Base-by-base conservation (phyloP, 2,329 filamentous ascomycete species). In the Gliomastix tumulicola region DNA sequence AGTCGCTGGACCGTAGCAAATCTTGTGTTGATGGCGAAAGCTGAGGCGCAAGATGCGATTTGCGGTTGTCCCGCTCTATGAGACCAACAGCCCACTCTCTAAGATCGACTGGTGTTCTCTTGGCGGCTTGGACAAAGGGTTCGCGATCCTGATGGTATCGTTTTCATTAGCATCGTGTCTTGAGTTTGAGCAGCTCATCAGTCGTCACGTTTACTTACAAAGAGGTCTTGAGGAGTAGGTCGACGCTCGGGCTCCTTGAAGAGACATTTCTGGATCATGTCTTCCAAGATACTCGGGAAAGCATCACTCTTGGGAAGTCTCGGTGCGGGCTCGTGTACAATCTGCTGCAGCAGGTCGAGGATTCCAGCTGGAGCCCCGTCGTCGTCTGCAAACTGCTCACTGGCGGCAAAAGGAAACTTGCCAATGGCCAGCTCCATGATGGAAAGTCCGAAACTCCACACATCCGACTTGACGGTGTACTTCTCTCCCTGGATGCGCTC, bases 381-480 rank as follows among this genome's bases (percentile, higher is more conserved):
- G 39, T 74, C 79, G 41, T 94, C 87, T 3, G 75, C 76, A 18
- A 80, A 62, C 46, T 80, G 75, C 51, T 82, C 79, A 49, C 79
- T 87, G 11, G 81, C 72, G 46, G 84, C 83, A 57, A 98, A 98
- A 1, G 92, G 92, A 54, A 98, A 98, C 54, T 94, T 89, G 46
- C 92, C 92, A 54, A 98, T 96, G 22, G 92, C 92, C 48, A 98
- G 67, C 62, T 98, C 92, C 89, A 98, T 97, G 44, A 98, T 80
- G 1, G 83, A 84, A 47, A 98, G 69, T 21, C 92, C 92, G 44
- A 96, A 94, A 74, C 89, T 96, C 92, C 92, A 98, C 5, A 98
- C 92, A 58, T 98, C 92, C 11, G 89, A 96, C 62, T 96, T 96
- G 52, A 98, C 90, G 0, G 90, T 95, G 63, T 98, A 98, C 51